A percentile compares a stretch with the other conserved stretches of the same genome.
Conservation (phyloP, 2,329 filamentous ascomycete species). For the Penicillium griseofulvum region DNA sequence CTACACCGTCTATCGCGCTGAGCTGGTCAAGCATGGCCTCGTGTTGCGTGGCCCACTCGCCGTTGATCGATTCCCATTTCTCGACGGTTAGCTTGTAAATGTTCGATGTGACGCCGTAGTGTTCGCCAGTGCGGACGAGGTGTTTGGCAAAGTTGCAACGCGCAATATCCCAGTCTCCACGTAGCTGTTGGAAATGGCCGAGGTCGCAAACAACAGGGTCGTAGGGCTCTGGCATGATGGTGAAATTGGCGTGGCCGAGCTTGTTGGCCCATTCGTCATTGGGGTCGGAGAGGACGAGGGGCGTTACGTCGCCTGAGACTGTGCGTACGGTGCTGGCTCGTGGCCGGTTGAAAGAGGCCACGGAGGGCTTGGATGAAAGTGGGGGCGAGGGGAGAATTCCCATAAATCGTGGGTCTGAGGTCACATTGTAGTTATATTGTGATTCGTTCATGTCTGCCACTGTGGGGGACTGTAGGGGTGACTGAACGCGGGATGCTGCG, state of each 20-base stretch:
- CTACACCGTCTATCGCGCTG: constrained; percentile 32
- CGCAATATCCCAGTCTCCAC: constrained; percentile 78
- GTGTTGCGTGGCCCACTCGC: constrained; percentile 68
- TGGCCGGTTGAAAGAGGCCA: constrained; percentile 66
- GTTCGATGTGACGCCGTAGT: constrained; percentile 86
- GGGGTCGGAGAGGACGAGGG: constrained; percentile 62
- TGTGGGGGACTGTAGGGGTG: constrained; percentile 81
- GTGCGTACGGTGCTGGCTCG: constrained; percentile 45
- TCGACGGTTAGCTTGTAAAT: constrained; percentile 80
- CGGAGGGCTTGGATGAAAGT: constrained; percentile 72
- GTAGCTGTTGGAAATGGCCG: constrained; percentile 62
- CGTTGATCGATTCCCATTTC: constrained; percentile 83
- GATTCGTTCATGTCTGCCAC: constrained; percentile 60
- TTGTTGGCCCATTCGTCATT: constrained; percentile 80
- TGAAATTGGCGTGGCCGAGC: constrained; percentile 91
- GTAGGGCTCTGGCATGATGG: constrained; percentile 79
- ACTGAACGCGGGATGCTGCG: constrained; percentile 62
- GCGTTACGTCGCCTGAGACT: constrained; percentile 49
- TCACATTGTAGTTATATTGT: constrained; percentile 44
- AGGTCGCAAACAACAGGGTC: constrained; percentile 61
- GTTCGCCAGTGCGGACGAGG: constrained; percentile 80
- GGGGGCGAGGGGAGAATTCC: constrained; percentile 63
- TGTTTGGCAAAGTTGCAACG: constrained; percentile 86
- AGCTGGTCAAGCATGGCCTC: constrained; percentile 60
- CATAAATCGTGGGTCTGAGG: constrained; percentile 50